Base-by-base conservation (phyloP, 768 basidiomycete species). In the Terana coerulea region DNA sequence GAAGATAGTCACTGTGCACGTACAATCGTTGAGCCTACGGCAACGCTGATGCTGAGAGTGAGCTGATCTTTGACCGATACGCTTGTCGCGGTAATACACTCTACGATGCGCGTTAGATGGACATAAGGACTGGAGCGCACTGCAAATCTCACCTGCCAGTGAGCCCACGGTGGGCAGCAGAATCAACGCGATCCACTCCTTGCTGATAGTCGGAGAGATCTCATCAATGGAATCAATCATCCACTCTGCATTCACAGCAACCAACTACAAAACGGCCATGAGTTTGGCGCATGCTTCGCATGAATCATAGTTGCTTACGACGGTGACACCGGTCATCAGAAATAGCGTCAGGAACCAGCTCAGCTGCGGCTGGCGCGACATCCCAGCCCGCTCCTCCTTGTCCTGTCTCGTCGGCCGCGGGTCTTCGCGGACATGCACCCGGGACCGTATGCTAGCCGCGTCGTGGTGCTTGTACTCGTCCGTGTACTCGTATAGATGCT, bases 161-260 rank as follows among this genome's bases (percentile, higher is more conserved):
- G 92, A 93, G 17, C 91, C 91, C 12, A 94, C 93, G 31, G 97
- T 92, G 5, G 95, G 95, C 7, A 98, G 77, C 12, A 98, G 73
- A 58, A 88, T 87, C 35, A 97, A 68, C 11, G 90, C 94, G 54
- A 97, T 85, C 63, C 93, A 98, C 64, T 88, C 89, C 54, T 81
- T 78, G 52, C 72, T 79, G 49, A 98, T 86, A 6, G 61, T 60
- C 0, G 59, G 61, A 0, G 88, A 86, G 31, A 98, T 62, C 11
- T 90, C 90, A 54, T 79, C 71, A 57, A 97, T 95, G 3, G 90
- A 90, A 59, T 79, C 81, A 3, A 98, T 91, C 4, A 98, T 76
- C 69, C 65, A 73, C 59, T 76, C 81, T 12, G 81, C 81, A 0
- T 79, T 81, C 34, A 82, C 63, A 8, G 78, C 80, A 17, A 79